phyloP scores from a whole-genome alignment of 306 rosid species.

The Sicyos edulis region DNA sequence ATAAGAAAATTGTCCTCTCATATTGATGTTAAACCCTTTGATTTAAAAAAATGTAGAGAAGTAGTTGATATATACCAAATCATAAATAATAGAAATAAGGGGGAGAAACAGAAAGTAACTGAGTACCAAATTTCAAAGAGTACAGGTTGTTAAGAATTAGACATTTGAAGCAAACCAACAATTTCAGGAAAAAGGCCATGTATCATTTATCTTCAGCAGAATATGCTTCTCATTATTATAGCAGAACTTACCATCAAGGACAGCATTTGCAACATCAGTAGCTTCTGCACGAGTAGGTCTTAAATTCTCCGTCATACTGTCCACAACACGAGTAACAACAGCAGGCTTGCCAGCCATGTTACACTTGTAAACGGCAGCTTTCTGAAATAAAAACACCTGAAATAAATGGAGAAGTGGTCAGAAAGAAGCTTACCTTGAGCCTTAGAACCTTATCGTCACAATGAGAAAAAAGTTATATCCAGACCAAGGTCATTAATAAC shows the following conservation, averaged over 20 bases:
- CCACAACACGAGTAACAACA: conserved; percentile 98
- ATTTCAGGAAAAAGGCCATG: not conserved
- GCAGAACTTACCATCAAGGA: conserved; percentile 71
- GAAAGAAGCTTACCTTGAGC: not conserved
- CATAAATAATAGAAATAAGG: not conserved
- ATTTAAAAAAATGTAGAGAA: not conserved
- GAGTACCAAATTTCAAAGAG: not conserved
- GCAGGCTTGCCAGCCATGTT: conserved; percentile 99
- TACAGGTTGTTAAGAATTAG: not conserved
- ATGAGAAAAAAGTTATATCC: not conserved
- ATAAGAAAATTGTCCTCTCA: not conserved
- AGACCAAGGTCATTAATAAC: not conserved
- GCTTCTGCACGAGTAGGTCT: conserved; percentile 99
- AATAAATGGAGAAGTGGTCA: conserved; percentile 23
- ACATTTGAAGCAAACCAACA: not conserved
- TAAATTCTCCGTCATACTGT: conserved; percentile 95
- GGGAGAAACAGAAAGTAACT: not conserved
- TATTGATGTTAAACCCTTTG: not conserved
- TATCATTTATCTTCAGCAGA: not conserved
- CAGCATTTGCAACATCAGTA: conserved; percentile 99
- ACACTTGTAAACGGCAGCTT: conserved; percentile 94
- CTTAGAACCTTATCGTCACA: not conserved
- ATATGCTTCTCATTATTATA: not conserved
- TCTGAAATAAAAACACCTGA: conserved; percentile 93
- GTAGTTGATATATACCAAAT: not conserved